Evolutionary conservation across 208 protist genomes (phyloP), one percentile per base, ranked within the genome.

Genomic region (Acanthamoeba healyi): DNA sequence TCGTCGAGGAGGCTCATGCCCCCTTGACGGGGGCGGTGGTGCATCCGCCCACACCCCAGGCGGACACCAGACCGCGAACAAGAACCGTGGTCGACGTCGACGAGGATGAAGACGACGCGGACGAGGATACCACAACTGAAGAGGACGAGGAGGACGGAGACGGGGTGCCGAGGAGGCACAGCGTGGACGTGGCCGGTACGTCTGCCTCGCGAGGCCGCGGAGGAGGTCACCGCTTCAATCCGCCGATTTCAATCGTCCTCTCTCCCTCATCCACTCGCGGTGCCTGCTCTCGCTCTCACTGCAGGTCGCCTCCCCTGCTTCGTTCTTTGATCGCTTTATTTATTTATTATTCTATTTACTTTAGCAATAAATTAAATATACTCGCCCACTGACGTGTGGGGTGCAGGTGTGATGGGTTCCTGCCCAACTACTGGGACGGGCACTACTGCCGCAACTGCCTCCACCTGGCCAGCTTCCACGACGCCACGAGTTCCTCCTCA

Each of bases 361-460:
- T 29, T 34, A 36, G 0, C n/a, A 70, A 10, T 34, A 70, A 3
- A 24, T 12, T 1, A 70, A 70, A 70, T 70, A 34, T 29, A n/a
- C n/a, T n/a, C n/a, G n/a, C n/a, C n/a, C 1, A 70, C 15, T 6
- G 5, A 56, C 51, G 17, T n/a, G n/a, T n/a, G n/a, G 19, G 61
- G 61, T 29, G 9, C 70, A 84, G 74, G 46, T 84, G 74, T 36
- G 74, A 84, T 12, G 74, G 44, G 22, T 84, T 84, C 24, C 44
- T 84, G 1, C 74, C 74, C 74, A 84, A 84, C 44, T 84, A 42
- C 32, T 84, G 74, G 74, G 74, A 84, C 19, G 74, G 74, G 6
- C 74, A 84, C 74, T 84, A 84, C 42, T 84, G 74, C 44, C 74
- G 74, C 46, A 84, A 84, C 32, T 84, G 74, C 29, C 74, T 84